Evolutionary conservation across 768 basidiomycete genomes (phyloP).

Genomic region (Tylopilus vinaceipallidus): DNA sequence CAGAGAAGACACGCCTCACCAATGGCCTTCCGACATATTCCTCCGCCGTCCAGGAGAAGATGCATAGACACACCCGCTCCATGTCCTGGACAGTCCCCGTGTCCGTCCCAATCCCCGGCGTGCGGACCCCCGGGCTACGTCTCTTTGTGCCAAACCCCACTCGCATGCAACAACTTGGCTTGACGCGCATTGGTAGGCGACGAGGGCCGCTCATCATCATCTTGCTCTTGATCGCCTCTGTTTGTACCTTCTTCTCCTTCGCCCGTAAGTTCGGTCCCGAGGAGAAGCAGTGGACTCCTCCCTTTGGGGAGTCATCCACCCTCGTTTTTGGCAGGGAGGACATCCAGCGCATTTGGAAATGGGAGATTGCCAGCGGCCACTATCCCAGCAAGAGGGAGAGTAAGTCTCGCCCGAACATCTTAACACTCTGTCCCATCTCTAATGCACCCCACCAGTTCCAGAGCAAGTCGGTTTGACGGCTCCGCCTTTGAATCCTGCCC

Average conservation of each 20-base stretch:
- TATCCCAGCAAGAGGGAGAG: conserved; percentile 82
- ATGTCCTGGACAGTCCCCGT: conserved; percentile 60
- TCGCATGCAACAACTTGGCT: conserved; percentile 54
- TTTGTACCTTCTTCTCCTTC: conserved; percentile 60
- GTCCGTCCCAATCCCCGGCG: conserved; percentile 58
- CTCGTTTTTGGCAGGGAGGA: conserved; percentile 77
- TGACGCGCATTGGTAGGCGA: conserved; percentile 57
- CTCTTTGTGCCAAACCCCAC: conserved; percentile 60
- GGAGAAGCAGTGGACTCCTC: conserved; percentile 61
- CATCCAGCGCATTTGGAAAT: conserved; percentile 88
- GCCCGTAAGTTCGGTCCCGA: conserved; percentile 59
- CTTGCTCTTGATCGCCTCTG: conserved; percentile 42
- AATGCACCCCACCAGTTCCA: conserved; percentile 51
- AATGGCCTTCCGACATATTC: conserved; percentile 49
- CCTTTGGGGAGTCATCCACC: conserved; percentile 62
- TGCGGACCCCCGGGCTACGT: conserved; percentile 53
- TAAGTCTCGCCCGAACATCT: conserved; percentile 40
- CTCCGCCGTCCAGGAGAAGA: conserved; percentile 66
- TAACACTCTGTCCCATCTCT: background rate
- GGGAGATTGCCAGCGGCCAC: conserved; percentile 93
- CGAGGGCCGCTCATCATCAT: conserved; percentile 54
- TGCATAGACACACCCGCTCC: conserved; percentile 43
- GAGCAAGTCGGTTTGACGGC: conserved; percentile 58
- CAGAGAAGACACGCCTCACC: conserved; percentile 41
- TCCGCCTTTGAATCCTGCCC: conserved; percentile 67